Evolutionary conservation across 192 early-diverging fungal genomes (phyloP).

Genomic region (Geranomyces variabilis): DNA sequence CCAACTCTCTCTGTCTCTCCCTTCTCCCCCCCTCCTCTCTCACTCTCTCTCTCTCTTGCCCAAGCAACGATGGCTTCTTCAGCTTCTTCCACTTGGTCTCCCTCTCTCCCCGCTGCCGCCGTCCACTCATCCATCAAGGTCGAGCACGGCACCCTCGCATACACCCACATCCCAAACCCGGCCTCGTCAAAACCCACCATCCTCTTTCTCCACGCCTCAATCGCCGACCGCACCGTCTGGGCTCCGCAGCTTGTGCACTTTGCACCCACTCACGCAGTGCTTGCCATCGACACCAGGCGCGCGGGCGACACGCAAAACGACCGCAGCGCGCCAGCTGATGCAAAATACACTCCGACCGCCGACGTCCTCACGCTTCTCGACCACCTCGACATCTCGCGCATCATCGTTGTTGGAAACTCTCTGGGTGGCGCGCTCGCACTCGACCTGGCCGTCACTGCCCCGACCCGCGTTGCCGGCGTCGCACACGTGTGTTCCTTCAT

Average conservation of each 20-base stretch:
- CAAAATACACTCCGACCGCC: not conserved
- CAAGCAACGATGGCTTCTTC: no score
- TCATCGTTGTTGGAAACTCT: slow-evolving; percentile 5
- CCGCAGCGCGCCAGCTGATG: not conserved
- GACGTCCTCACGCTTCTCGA: not conserved
- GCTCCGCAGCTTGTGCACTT: not conserved
- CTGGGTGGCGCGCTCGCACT: not conserved
- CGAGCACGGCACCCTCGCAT: no score
- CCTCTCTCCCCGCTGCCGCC: no score
- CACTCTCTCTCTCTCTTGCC: no score
- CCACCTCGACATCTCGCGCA: not conserved
- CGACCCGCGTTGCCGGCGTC: not conserved
- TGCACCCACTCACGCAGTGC: not conserved
- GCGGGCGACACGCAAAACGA: not conserved
- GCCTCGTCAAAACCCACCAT: no score
- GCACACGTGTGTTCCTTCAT: not conserved
- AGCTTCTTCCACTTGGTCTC: no score
- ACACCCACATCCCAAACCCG: no score
- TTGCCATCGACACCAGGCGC: not conserved
- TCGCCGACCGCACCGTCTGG: not conserved
- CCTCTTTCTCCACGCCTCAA: no score
- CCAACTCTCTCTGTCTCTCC: no score
- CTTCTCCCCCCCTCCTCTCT: no score
- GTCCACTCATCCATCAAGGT: no score
- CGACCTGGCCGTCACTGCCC: not conserved